Base-by-base conservation (phyloP, 305 asterid species). In the Striga hermonthica region DNA sequence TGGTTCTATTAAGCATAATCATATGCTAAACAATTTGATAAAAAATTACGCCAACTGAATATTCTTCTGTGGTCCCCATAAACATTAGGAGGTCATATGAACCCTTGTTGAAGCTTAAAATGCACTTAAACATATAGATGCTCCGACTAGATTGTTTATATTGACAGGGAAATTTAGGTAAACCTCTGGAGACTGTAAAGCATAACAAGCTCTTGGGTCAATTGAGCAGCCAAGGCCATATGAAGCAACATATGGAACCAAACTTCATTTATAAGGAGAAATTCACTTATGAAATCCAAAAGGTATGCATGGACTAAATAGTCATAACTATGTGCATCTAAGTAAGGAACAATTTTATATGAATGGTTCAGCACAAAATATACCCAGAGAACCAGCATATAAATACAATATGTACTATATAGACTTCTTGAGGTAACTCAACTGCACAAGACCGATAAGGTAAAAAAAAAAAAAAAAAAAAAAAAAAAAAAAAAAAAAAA, bases 341-440 rank as follows among this genome's bases (percentile, higher is more conserved):
- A 52, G 14, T 15, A 7, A 61, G 57, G 11, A 7, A 44, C 41
- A 48, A 56, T 41, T 4, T 39, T 31, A 56, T 22, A 47, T 40
- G 38, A 60, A 47, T 39, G 54, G 40, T 49, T 52, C 43, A 55
- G 54, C 45, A 40, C 59, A 45, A 52, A 57, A 40, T 55, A 60
- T 40, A 55, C 60, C 15, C 58, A 62, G 67, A 40, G 28, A 22
- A 52, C n/a, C 43, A 59, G 66, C 70, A 55, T 64, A 52, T 40
- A 61, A 58, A 56, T 49, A 31, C 36, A 67, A 53, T 52, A 60
- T 35, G 14, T 31, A 16, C 16, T 31, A 9, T 36, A 38, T 39
- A 47, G 15, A 15, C 67, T 59, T 37, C 59, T 44, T 28, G 65
- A 60, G 39, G 13, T 59, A 11, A 28, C 48, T 58, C 56, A 37